Percentiles rank a stretch among this genome's conserved stretches.
phyloP scores from a whole-genome alignment of 345 rosid genomes.

The Ricinus communis region DNA sequence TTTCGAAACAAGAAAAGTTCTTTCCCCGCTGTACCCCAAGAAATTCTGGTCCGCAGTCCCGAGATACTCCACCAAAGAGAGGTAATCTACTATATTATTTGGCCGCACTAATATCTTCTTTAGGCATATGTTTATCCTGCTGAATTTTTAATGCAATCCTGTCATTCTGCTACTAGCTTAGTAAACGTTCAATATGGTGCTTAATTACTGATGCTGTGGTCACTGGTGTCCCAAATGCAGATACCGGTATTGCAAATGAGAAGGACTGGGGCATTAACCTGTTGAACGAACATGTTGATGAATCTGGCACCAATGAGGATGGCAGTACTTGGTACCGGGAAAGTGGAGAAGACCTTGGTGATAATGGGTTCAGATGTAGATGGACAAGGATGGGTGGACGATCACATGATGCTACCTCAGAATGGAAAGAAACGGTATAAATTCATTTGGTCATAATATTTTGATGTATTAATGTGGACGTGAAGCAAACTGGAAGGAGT shows the following conservation, averaged over 20 bases:
- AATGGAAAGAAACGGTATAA: slow-evolving; percentile 93
- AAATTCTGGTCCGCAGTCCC: slow-evolving; percentile 86
- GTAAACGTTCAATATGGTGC: slow-evolving; percentile 6
- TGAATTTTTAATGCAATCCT: not conserved
- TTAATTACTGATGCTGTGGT: slow-evolving; percentile 17
- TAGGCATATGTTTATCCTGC: not conserved
- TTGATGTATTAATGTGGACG: slow-evolving; percentile 13
- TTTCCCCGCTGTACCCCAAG: slow-evolving; percentile 80
- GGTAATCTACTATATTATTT: slow-evolving; percentile 38
- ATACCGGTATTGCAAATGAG: slow-evolving; percentile 98
- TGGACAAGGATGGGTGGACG: slow-evolving; percentile 97
- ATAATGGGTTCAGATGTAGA: slow-evolving; percentile 92
- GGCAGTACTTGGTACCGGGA: slow-evolving; percentile 89
- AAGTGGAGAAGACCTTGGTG: slow-evolving; percentile 80
- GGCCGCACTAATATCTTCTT: not conserved
- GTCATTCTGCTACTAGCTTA: not conserved
- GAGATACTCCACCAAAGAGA: slow-evolving; percentile 90
- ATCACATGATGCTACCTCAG: slow-evolving; percentile 73
- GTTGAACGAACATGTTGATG: slow-evolving; percentile 75
- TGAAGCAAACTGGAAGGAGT: not conserved
- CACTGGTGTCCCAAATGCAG: slow-evolving; percentile 38
- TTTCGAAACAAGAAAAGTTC: slow-evolving; percentile 74
- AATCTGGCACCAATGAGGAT: slow-evolving; percentile 89
- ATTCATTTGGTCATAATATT: slow-evolving; percentile 12
- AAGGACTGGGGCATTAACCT: slow-evolving; percentile 94